Conservation (phyloP, 1,139 yeast species). For the Geotrichum klebahnii region DNA sequence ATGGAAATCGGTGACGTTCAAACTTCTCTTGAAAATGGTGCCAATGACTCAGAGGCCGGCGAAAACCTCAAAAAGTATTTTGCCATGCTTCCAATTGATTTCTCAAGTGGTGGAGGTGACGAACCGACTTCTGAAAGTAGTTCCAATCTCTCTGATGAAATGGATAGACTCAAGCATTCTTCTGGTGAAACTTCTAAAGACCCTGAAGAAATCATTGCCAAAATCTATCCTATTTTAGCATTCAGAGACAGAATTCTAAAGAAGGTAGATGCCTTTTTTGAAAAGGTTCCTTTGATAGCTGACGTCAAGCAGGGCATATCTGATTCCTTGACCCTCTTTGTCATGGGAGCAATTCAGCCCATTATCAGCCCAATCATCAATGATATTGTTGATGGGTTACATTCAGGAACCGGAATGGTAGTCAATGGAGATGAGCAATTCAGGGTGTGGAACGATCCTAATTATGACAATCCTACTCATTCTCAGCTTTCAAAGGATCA, state of each 20-base stretch:
- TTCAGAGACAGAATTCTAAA: slow-evolving; percentile 29
- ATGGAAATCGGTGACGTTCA: slow-evolving; percentile 26
- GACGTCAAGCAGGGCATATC: slow-evolving; percentile 27
- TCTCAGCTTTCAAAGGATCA: slow-evolving; percentile 33
- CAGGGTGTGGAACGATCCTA: slow-evolving; percentile 30
- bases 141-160: slow-evolving; percentile 13
- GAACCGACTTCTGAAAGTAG: background rate
- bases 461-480: slow-evolving; percentile 30
- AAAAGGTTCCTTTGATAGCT: slow-evolving; percentile 28
- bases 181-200: slow-evolving; percentile 19
- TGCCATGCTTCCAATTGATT: slow-evolving; percentile 20
- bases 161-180: slow-evolving; percentile 8
- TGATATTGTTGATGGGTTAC: slow-evolving; percentile 25
- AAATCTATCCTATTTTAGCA: slow-evolving; percentile 28
- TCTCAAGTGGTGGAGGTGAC: slow-evolving; percentile 11
- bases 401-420: slow-evolving; percentile 27
- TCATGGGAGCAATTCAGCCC: slow-evolving; percentile 31
- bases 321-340: slow-evolving; percentile 28
- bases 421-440: slow-evolving; percentile 31
- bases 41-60: slow-evolving; percentile 7
- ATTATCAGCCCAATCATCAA: slow-evolving; percentile 28
- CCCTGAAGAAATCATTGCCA: slow-evolving; percentile 20
- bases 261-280: slow-evolving; percentile 26
- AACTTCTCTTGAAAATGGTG: slow-evolving; percentile 19
- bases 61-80: slow-evolving; percentile 19